These are phyloP conservation scores for Przewalskia tangutica DNA, from an alignment of 257 asterid species.

Conservation along the genomic window DNA sequence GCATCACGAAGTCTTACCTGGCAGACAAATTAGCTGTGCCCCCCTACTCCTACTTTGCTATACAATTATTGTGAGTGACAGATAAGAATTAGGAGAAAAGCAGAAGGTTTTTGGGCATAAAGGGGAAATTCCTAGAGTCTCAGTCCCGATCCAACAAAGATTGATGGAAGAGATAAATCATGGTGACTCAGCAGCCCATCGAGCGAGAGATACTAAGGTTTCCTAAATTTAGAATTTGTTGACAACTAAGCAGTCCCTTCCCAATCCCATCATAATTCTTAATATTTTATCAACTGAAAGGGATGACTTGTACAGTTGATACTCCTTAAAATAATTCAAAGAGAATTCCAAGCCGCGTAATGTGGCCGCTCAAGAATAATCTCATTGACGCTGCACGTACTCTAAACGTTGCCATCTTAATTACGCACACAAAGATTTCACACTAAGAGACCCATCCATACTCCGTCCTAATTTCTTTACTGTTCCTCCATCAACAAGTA, in stretches of 20 bases:
- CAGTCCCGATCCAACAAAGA: too few species aligned
- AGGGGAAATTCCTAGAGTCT: too few species aligned
- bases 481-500: neutral
- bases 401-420: neutral
- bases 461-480: neutral
- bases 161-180: too few species aligned
- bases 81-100: neutral
- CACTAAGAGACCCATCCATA: neutral
- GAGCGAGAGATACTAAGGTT: too few species aligned
- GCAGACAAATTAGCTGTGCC: neutral
- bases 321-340: neutral
- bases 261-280: neutral
- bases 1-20: neutral
- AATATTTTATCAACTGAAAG: neutral
- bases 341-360: neutral
- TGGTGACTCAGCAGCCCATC: too few species aligned
- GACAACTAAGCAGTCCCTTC: neutral
- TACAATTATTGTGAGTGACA: slow-evolving; percentile 1
- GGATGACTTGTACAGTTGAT: neutral
- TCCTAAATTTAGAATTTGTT: neutral
- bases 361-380: neutral
- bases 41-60: neutral
- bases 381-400: neutral
- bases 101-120: too few species aligned
- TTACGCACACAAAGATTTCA: neutral